phyloP scores from a whole-genome alignment of 768 basidiomycete species.

The Mycena leptocephala region DNA sequence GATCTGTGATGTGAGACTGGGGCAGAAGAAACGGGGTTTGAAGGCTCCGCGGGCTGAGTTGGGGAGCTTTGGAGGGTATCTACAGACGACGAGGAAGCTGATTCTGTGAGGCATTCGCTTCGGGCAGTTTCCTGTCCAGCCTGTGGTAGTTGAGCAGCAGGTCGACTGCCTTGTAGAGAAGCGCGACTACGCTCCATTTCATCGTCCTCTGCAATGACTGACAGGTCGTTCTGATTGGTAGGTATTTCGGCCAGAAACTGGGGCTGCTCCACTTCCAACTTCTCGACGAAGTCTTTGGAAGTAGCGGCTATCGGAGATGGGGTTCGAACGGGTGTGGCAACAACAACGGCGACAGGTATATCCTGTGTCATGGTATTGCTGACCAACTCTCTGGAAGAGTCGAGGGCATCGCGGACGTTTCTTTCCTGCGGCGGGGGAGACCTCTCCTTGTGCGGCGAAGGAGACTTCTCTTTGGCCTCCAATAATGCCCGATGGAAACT shows the following conservation, averaged over 20 bases:
- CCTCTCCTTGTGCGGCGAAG: conserved; percentile 36
- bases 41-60: conserved; percentile 37
- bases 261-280: background rate
- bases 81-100: conserved; percentile 49
- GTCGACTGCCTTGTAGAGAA: conserved; percentile 38
- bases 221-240: conserved; percentile 66
- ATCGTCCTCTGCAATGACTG: conserved; percentile 83
- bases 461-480: conserved; percentile 45
- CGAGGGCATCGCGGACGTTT: background rate
- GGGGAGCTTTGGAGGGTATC: conserved; percentile 59
- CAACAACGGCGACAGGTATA: background rate
- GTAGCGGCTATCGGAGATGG: background rate
- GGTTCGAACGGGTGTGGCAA: background rate
- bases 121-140: conserved; percentile 15
- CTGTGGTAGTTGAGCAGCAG: conserved; percentile 1
- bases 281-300: background rate
- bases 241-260: conserved; percentile 10
- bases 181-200: conserved; percentile 64
- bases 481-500: conserved; percentile 65
- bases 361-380: background rate
- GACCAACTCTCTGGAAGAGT: background rate
- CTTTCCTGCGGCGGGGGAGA: background rate
- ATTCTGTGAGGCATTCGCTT: conserved; percentile 10
- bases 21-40: conserved; percentile 10
- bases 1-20: background rate